Percentiles rank a stretch among this genome's conserved stretches.
Conservation (phyloP, 306 rosid species). For the Myrica gale region DNA sequence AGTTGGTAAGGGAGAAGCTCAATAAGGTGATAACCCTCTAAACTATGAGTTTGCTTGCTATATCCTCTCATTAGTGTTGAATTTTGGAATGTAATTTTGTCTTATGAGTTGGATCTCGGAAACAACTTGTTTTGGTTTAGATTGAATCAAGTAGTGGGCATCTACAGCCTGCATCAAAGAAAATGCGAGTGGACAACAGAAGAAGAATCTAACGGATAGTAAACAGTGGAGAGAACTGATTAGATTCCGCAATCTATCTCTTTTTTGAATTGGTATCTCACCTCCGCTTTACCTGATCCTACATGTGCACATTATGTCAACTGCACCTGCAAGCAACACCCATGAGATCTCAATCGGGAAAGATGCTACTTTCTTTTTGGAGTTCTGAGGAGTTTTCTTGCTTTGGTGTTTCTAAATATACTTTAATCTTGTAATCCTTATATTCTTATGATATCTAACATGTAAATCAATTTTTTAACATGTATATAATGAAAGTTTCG, state of each 20-base stretch:
- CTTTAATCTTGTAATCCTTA: not conserved
- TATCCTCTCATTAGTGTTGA: constrained; percentile 10
- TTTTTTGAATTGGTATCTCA: not conserved
- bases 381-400: not conserved
- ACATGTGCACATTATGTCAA: not conserved
- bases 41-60: not conserved
- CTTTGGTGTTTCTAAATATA: not conserved
- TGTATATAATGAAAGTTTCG: not conserved
- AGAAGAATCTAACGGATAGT: constrained; percentile 61
- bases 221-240: constrained; percentile 6
- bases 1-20: constrained; percentile 73
- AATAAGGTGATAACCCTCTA: constrained; percentile 58
- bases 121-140: constrained; percentile 38
- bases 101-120: not conserved
- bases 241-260: not conserved
- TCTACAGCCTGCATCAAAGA: constrained; percentile 56
- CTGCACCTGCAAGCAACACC: not conserved
- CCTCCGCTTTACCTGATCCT: not conserved
- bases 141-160: constrained; percentile 61
- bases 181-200: constrained; percentile 66
- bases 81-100: not conserved
- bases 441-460: not conserved
- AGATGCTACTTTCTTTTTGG: not conserved
- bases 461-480: not conserved
- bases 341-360: not conserved